Percentiles rank a stretch among this genome's conserved stretches.
phyloP scores from a whole-genome alignment of 192 early-diverging fungal genomes.

The Dissophora ornata region DNA sequence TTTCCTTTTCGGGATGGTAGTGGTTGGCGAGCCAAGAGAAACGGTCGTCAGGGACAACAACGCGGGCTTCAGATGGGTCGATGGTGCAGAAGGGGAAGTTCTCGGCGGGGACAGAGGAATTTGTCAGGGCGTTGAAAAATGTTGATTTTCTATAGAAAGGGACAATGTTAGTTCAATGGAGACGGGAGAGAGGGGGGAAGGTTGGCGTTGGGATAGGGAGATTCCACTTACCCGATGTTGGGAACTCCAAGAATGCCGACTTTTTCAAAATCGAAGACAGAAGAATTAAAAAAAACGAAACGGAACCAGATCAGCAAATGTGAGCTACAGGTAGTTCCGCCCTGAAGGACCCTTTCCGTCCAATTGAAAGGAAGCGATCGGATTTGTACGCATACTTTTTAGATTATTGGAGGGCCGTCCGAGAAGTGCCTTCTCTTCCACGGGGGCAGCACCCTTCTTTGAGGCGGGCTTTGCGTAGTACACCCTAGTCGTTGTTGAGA shows the following conservation, averaged over 20 bases:
- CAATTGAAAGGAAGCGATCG: no score
- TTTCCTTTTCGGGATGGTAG: constrained; percentile 68
- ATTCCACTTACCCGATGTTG: constrained; percentile 77
- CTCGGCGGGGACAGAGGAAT: constrained; percentile 65
- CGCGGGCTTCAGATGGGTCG: constrained; percentile 79
- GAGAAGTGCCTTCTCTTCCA: constrained; percentile 72
- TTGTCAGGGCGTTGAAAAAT: constrained; percentile 66
- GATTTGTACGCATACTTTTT: constrained; percentile 67
- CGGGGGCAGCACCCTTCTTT: constrained; percentile 31
- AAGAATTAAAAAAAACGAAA: background rate
- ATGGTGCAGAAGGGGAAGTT: constrained; percentile 91
- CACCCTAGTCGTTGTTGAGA: constrained; percentile 20
- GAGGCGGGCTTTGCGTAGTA: constrained; percentile 33
- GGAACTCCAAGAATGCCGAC: constrained; percentile 84
- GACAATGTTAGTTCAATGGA: no score
- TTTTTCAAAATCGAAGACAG: constrained; percentile 9
- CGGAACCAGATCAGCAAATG: no score
- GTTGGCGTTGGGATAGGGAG: background rate
- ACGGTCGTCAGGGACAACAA: constrained; percentile 74
- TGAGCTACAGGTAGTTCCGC: no score
- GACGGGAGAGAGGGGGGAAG: background rate
- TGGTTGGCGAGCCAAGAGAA: constrained; percentile 73
- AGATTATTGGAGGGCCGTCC: constrained; percentile 84
- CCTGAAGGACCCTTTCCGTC: no score
- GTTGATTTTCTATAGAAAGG: constrained; percentile 62